Evolutionary conservation across 768 basidiomycete species (phyloP), one percentile per base, ranked within the genome.

Genomic region (Phlebiopsis gigantea): DNA sequence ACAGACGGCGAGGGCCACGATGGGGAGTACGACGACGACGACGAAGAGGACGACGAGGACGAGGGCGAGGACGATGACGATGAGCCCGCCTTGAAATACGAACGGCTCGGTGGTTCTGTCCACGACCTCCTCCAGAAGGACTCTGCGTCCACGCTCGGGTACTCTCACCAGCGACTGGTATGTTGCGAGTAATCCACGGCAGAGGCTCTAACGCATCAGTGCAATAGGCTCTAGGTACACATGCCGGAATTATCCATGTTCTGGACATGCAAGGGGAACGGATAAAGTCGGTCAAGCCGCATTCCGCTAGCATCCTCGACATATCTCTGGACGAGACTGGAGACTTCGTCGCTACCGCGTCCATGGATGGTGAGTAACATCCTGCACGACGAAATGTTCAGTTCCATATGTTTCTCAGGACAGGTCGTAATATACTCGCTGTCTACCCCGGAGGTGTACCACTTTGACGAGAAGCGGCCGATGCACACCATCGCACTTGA

Each of bases 41-140:
- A 72, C 0, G 77, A 74, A 0, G 84, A 78, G 0, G 80, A 78
- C 0, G 79, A 80, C 0, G 82, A 81, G 0, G 83, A 83, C 0
- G 80, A 80, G 0, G 85, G 83, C 0, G 84, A 85, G 0, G 87
- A 86, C 0, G 93, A 93, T 1, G 93, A 95, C 25, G 91, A 94
- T 19, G 94, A 96, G 73, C 94, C 90, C 31, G 81, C 88, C 0
- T 77, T 98, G 64, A 98, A 98, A 69, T 98, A 98, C 66, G 85
- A 90, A 62, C 83, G 88, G 44, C 79, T 97, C 53, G 79, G 79
- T 22, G 90, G 91, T 1, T 72, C 80, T 0, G 73, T 89, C 26
- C 81, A 83, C 4, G 89, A 91, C 63, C 72, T 97, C 26, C 79
- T 98, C 54, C 85, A 84, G 74, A 95, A 90, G 69, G 96, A 97